A percentile compares a stretch with the other conserved stretches of the same genome.
Conservation (phyloP, 352 stramenopile species). For the Pythium aphanidermatum region DNA sequence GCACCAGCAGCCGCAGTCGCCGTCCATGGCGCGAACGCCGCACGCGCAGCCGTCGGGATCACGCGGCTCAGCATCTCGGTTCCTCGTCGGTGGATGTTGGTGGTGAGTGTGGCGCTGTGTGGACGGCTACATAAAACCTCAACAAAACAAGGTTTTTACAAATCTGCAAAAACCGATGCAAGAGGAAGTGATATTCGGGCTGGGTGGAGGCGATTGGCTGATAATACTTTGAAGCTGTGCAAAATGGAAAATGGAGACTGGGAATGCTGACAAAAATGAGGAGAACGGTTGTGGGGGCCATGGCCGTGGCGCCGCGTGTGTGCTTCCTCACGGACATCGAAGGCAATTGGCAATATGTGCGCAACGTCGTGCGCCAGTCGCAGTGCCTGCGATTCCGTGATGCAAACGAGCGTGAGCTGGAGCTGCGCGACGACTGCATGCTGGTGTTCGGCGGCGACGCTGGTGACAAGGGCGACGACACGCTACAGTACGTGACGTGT, state of each 20-base stretch:
- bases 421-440: constrained; percentile 60
- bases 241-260: neutral
- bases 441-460: constrained; percentile 90
- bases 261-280: too few relatives aligned
- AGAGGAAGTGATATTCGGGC: too few relatives aligned
- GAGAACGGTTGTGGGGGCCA: constrained; percentile 2
- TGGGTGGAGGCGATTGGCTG: too few relatives aligned
- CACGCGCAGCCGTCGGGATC: constrained; percentile 20
- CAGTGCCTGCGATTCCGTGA: constrained; percentile 45
- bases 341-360: constrained; percentile 77
- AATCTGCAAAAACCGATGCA: neutral
- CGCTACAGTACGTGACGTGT: constrained; percentile 40
- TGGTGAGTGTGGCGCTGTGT: constrained; percentile 3
- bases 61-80: constrained; percentile 21
- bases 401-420: constrained; percentile 32
- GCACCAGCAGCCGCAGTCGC: constrained; percentile 9
- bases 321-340: constrained; percentile 77
- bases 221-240: neutral
- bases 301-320: constrained; percentile 27
- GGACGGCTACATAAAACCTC: constrained; percentile 16
- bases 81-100: neutral
- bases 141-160: neutral
- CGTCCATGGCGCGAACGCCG: constrained; percentile 17
- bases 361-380: constrained; percentile 53
- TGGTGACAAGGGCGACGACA: constrained; percentile 88